Evolutionary conservation across 805 yeast species (phyloP).

Genomic region (Yarrowia sp.): DNA sequence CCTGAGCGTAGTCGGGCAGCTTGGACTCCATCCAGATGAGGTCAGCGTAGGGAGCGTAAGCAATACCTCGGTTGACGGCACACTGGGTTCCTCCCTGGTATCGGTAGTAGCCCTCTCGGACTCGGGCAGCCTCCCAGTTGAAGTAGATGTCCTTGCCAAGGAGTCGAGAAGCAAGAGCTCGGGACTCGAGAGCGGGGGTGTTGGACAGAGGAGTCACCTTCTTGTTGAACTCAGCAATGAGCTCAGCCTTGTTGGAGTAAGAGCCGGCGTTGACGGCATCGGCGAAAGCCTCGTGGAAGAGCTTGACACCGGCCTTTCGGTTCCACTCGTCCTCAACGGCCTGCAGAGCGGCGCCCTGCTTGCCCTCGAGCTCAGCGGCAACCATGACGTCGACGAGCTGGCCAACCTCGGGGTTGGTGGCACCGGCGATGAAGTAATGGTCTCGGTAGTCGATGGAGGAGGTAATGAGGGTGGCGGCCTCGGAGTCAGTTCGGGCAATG

Average conservation of each 20-base stretch:
- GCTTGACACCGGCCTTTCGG: slow-evolving; percentile 73
- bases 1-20: slow-evolving; percentile 89
- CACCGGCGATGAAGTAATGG: slow-evolving; percentile 86
- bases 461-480: slow-evolving; percentile 92
- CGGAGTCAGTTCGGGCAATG: slow-evolving; percentile 96
- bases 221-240: slow-evolving; percentile 61
- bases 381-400: slow-evolving; percentile 75
- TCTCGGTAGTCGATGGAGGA: slow-evolving; percentile 93
- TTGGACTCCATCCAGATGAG: slow-evolving; percentile 98
- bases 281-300: slow-evolving; percentile 86
- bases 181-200: slow-evolving; percentile 76
- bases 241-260: slow-evolving; percentile 51
- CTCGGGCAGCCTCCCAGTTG: slow-evolving; percentile 94
- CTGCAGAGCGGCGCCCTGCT: slow-evolving; percentile 66
- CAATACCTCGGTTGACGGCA: slow-evolving; percentile 95
- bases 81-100: slow-evolving; percentile 96
- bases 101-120: slow-evolving; percentile 95
- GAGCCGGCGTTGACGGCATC: slow-evolving; percentile 68
- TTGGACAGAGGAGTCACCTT: slow-evolving; percentile 72
- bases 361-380: slow-evolving; percentile 74
- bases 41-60: slow-evolving; percentile 92
- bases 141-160: slow-evolving; percentile 81
- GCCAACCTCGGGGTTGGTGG: slow-evolving; percentile 77
- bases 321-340: slow-evolving; percentile 79
- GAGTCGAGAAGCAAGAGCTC: slow-evolving; percentile 66